These are phyloP conservation scores for Phaseolus lunatus DNA, from an alignment of 306 rosid genomes.

Conservation along the genomic window DNA sequence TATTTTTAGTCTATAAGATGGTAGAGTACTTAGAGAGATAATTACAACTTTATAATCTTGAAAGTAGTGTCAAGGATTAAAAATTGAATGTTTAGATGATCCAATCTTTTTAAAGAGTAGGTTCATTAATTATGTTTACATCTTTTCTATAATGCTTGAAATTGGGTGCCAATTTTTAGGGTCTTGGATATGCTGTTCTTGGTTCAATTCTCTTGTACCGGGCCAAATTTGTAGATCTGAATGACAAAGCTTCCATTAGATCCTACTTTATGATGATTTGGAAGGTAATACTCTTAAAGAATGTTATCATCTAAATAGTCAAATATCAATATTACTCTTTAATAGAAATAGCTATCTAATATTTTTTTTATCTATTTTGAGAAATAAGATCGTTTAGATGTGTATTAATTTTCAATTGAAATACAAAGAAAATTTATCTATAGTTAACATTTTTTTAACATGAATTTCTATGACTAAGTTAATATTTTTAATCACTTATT, in stretches of 20 bases:
- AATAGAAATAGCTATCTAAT: too few species aligned
- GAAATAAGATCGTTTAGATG: too few species aligned
- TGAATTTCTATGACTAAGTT: too few species aligned
- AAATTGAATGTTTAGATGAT: neutral
- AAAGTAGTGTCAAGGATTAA: neutral
- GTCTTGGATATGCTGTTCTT: conserved; percentile 52
- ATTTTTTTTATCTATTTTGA: neutral
- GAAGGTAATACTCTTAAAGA: neutral
- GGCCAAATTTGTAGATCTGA: neutral
- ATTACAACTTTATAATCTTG: neutral
- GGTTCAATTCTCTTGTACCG: conserved; percentile 38
- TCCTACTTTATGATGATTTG: neutral
- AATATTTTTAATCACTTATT: too few species aligned
- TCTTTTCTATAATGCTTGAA: neutral
- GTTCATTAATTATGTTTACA: too few species aligned
- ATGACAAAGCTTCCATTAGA: neutral
- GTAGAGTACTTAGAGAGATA: too few species aligned
- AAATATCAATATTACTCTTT: too few species aligned
- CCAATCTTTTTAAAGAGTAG: neutral
- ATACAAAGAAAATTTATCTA: too few species aligned
- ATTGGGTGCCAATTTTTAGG: conserved; percentile 45
- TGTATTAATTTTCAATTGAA: too few species aligned
- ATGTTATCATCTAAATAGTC: too few species aligned
- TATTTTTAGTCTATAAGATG: too few species aligned
- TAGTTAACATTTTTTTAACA: too few species aligned